Base-by-base conservation (phyloP, 177 flowering plant species). In the Vitis hybrid region DNA sequence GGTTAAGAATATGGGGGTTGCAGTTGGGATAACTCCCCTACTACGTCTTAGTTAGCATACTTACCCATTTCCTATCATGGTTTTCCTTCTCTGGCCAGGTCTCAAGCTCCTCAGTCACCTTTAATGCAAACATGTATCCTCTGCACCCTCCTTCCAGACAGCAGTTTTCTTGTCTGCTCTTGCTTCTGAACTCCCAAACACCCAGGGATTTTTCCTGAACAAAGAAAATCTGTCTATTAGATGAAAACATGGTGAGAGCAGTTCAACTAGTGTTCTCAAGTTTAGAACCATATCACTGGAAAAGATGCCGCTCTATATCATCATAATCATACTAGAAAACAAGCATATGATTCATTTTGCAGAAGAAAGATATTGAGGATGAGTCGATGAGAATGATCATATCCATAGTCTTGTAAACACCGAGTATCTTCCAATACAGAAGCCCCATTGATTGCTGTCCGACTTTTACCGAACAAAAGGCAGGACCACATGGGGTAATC, bases 121-220 rank as follows among this genome's bases (percentile, higher is more conserved):
- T 73, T 68, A 91, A 55, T n/a, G 91, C 87, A 77, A 86, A 91
- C 97, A 91, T 91, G 74, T 77, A 75, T 12, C 92, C 94, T 77
- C 70, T 87, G 79, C 97, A 89, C 30, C 81, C 78, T 70, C 93
- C 97, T 83, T 79, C 89, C 19, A 52, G 60, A 72, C 86, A 72
- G 75, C 84, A 70, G 7, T 71, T 67, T n/a, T 84, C 72, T 68
- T 88, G 79, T 12, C 73, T 85, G 81, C 91, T 88, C 79, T 91
- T 91, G 87, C 94, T 91, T 79, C 83, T 83, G 70, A 91, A 91
- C 66, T 83, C 87, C 94, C 94, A 91, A 13, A 66, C 74, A 54
- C 97, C 97, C 50, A 91, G 69, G 14, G 73, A 45, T 45, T 70
- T 72, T 65, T 81, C 81, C 94, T 89, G 54, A 58, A 68, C 40